Conservation (phyloP, 169 alveolate species). For the Cystoisospora suis region DNA sequence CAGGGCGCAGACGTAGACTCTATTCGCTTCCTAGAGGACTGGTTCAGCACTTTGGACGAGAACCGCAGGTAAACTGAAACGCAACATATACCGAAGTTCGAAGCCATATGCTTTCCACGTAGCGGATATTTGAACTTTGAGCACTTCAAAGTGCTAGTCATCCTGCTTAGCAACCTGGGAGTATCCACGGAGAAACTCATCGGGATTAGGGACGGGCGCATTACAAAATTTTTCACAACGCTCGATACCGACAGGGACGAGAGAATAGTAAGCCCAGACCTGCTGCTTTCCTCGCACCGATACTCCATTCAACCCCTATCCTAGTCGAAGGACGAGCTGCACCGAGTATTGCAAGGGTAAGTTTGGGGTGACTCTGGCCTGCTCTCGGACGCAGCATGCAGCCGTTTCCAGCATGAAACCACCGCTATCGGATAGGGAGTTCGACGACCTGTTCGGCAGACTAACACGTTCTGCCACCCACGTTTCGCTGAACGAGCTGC, state of each 20-base stretch:
- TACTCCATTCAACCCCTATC: background rate
- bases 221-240: conserved; percentile 1
- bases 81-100: background rate
- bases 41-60: conserved; percentile 43
- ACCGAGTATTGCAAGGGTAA: background rate
- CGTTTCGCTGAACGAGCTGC: background rate
- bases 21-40: conserved; percentile 36
- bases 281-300: background rate
- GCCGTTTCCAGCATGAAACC: background rate
- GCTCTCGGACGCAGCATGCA: background rate
- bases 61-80: conserved; percentile 22
- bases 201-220: conserved; percentile 5
- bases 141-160: conserved; percentile 43
- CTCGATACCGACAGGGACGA: conserved; percentile 53
- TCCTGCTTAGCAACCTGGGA: conserved; percentile 39
- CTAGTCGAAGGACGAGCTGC: conserved; percentile 27
- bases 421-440: background rate
- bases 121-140: conserved; percentile 57
- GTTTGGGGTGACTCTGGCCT: background rate
- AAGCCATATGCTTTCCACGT: background rate
- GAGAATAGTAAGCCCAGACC: background rate
- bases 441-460: conserved; percentile 1
- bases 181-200: conserved; percentile 35
- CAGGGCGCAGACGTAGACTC: conserved; percentile 48
- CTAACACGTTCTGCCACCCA: background rate